phyloP scores from a whole-genome alignment of 345 rosid species.

The Trapa bicornis region DNA sequence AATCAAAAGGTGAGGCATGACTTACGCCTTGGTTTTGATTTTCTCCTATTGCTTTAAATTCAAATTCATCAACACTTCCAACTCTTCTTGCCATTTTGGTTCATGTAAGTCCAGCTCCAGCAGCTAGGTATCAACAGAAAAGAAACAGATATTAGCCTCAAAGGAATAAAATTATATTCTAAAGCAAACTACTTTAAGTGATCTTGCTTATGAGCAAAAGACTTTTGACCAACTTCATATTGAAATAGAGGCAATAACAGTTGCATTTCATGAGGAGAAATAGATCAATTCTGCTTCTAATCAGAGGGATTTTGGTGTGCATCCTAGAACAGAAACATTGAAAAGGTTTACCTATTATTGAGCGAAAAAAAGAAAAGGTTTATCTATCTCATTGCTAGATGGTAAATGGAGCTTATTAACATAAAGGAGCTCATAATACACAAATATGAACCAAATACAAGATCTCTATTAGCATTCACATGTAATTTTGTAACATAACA shows the following conservation, averaged over 20 bases:
- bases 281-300: background rate
- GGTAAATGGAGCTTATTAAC: background rate
- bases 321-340: background rate
- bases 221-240: background rate
- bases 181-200: background rate
- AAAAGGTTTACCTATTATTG: no score
- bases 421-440: background rate
- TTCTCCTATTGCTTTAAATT: constrained; percentile 75
- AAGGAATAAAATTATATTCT: background rate
- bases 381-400: background rate
- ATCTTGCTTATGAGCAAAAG: background rate
- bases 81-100: constrained; percentile 86
- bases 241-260: background rate
- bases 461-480: background rate
- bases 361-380: no score
- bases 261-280: background rate
- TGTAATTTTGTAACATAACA: background rate
- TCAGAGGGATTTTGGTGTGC: background rate
- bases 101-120: constrained; percentile 97
- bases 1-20: constrained; percentile 3
- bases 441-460: background rate
- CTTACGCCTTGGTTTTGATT: constrained; percentile 74
- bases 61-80: constrained; percentile 80
- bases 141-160: background rate
- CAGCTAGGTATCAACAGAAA: constrained; percentile 39